Percentiles rank a stretch among this genome's conserved stretches.
Evolutionary conservation across 192 early-diverging fungal genomes (phyloP).

Genomic region (Dispira parvispora): DNA sequence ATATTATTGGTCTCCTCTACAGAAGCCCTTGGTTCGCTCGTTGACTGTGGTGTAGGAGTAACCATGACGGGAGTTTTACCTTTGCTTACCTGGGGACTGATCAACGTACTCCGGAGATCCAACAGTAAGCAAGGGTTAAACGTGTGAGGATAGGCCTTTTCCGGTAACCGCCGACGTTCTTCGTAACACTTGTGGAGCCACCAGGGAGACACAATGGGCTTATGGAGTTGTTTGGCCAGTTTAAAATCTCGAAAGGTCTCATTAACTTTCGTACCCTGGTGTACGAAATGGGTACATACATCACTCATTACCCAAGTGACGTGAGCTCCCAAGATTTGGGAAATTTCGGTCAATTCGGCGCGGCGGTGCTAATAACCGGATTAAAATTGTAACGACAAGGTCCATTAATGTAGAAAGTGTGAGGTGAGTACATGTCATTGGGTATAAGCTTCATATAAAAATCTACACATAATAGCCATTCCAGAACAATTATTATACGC

Average conservation of each 20-base stretch:
- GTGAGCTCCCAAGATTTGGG: not conserved
- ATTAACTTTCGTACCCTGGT: conserved; percentile 24
- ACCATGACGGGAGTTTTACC: too few relatives aligned
- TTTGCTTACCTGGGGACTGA: not conserved
- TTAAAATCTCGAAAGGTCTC: conserved; percentile 23
- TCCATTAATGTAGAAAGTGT: not conserved
- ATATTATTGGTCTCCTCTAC: too few relatives aligned
- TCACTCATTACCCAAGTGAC: not conserved
- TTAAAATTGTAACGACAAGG: not conserved
- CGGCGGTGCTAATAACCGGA: conserved; percentile 1
- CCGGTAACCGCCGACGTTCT: conserved; percentile 12
- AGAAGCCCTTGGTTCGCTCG: too few relatives aligned
- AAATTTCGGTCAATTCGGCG: not conserved
- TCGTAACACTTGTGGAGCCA: conserved; percentile 28
- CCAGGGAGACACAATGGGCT: conserved; percentile 27
- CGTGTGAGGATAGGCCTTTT: conserved; percentile 20
- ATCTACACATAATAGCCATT: not conserved
- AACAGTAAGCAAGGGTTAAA: conserved; percentile 23
- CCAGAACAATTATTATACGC: not conserved
- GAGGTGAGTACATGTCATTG: not conserved
- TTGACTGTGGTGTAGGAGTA: too few relatives aligned
- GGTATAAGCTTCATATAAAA: not conserved
- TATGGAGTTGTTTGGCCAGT: conserved; percentile 13
- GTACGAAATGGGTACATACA: conserved; percentile 20
- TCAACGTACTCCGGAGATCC: conserved; percentile 15